These are phyloP conservation scores for Chalara sp. DNA, from an alignment of 2,329 filamentous ascomycete species.

Conservation along the genomic window DNA sequence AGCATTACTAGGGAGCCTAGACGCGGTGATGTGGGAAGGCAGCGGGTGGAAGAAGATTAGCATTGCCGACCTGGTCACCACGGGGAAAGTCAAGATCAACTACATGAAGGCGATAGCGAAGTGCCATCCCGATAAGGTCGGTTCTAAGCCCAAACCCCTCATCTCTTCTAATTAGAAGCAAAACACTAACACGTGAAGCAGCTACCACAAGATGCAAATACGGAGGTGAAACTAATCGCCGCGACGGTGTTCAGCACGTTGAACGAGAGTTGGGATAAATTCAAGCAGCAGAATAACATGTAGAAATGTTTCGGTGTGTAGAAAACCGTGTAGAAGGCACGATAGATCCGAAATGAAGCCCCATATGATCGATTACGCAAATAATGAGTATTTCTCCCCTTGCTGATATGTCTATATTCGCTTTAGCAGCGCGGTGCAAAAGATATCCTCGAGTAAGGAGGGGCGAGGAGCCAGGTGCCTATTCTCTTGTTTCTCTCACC, in stretches of 20 bases:
- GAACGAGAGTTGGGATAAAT: slow-evolving; percentile 69
- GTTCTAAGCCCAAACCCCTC: slow-evolving; percentile 23
- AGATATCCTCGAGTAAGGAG: no score
- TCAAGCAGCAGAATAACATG: slow-evolving; percentile 62
- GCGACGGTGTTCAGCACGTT: slow-evolving; percentile 60
- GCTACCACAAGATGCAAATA: slow-evolving; percentile 58
- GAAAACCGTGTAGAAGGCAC: no score
- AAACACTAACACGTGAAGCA: slow-evolving; percentile 24
- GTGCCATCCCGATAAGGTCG: slow-evolving; percentile 97
- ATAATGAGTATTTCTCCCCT: no score
- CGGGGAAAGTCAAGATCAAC: slow-evolving; percentile 90
- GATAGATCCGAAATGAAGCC: no score
- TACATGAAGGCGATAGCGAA: slow-evolving; percentile 99
- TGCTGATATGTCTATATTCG: no score
- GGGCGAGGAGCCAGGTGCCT: no score
- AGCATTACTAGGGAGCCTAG: slow-evolving; percentile 78
- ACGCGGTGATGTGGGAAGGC: slow-evolving; percentile 83
- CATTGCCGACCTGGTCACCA: slow-evolving; percentile 85
- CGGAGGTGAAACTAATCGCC: slow-evolving; percentile 60
- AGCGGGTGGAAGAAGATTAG: slow-evolving; percentile 97
- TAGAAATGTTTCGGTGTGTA: slow-evolving; percentile 24
- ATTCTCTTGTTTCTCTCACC: no score
- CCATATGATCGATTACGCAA: no score
- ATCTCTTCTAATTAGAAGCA: neutral
- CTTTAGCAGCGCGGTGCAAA: no score